Evolutionary conservation across 2,329 filamentous ascomycete genomes (phyloP).

Genomic region (Helotiales sp.): DNA sequence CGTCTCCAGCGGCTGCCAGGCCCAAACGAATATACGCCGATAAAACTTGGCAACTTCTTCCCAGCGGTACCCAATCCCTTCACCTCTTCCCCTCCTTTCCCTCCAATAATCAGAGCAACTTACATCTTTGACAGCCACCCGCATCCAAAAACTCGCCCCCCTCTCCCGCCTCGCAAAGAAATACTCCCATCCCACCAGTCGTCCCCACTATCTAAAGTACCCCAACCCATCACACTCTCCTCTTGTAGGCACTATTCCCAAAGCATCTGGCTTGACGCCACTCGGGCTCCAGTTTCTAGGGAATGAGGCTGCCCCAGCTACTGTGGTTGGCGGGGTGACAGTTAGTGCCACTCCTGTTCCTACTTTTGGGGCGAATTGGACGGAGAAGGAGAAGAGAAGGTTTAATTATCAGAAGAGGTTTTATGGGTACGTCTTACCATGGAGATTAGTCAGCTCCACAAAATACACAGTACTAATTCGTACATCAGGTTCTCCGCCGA

Average conservation of each 20-base stretch:
- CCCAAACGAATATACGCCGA: neutral
- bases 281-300: neutral
- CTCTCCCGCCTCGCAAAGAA: conserved; percentile 5
- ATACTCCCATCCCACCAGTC: conserved; percentile 7
- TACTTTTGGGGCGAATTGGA: no score
- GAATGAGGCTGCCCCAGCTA: no score
- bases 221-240: neutral
- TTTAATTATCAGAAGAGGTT: conserved; percentile 1
- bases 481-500: neutral
- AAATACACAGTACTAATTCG: no score
- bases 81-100: neutral
- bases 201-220: no score
- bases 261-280: conserved; percentile 8
- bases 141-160: neutral
- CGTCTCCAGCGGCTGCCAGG: no score
- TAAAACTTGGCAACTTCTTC: neutral
- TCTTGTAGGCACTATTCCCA: conserved; percentile 1
- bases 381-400: neutral
- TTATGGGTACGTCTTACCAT: no score
- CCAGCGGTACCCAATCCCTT: neutral
- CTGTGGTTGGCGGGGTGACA: no score
- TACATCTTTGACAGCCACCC: no score
- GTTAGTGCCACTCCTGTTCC: no score
- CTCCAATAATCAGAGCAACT: neutral
- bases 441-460: no score